These are phyloP conservation scores for Citrus hindsii DNA, from an alignment of 345 rosid species.

Conservation along the genomic window DNA sequence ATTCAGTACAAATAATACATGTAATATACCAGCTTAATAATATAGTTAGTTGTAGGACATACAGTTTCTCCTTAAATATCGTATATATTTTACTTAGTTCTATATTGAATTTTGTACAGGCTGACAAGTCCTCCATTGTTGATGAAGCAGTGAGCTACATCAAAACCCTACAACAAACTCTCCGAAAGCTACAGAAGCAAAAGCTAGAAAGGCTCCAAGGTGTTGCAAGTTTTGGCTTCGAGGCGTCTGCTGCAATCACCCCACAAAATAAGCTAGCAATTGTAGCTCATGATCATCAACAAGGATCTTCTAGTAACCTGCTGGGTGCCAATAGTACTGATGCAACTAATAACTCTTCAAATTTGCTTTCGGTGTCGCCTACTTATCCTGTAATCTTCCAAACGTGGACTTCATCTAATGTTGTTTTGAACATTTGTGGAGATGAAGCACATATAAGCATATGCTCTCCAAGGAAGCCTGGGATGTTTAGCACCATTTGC, in stretches of 20 bases:
- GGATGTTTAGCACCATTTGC: slow-evolving; percentile 49
- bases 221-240: slow-evolving; percentile 16
- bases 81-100: neutral
- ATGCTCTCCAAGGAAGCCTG: slow-evolving; percentile 42
- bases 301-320: slow-evolving; percentile 22
- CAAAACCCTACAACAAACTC: slow-evolving; percentile 34
- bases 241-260: slow-evolving; percentile 21
- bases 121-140: slow-evolving; percentile 67
- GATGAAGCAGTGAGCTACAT: slow-evolving; percentile 64
- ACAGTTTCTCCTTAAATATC: neutral
- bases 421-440: slow-evolving; percentile 31
- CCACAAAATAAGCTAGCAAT: slow-evolving; percentile 26
- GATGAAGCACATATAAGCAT: slow-evolving; percentile 55
- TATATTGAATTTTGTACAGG: slow-evolving; percentile 32
- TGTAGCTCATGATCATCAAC: slow-evolving; percentile 53
- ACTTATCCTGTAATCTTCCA: slow-evolving; percentile 36
- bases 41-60: neutral
- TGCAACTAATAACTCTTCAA: slow-evolving; percentile 16
- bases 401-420: slow-evolving; percentile 49
- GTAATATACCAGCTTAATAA: neutral
- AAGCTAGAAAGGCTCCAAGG: slow-evolving; percentile 48
- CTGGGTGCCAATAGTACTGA: neutral
- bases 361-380: slow-evolving; percentile 6
- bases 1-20: neutral
- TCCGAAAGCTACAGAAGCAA: slow-evolving; percentile 40